A percentile compares a stretch with the other conserved stretches of the same genome.
phyloP scores from a whole-genome alignment of 2,329 filamentous ascomycete genomes.

The Mycosphaerella sp. region DNA sequence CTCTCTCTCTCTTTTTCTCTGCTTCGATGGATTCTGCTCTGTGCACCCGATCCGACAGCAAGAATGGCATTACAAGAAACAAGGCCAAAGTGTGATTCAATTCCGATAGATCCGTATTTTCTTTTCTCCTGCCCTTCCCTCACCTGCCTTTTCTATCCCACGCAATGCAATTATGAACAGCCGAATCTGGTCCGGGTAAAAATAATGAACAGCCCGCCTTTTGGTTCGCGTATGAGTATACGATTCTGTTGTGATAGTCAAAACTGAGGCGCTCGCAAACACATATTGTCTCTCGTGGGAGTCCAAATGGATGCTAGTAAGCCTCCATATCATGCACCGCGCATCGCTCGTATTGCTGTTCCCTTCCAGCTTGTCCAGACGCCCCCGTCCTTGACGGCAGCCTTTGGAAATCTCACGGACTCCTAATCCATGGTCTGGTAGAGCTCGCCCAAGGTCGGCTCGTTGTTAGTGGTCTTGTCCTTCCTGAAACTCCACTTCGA shows the following conservation, averaged over 20 bases:
- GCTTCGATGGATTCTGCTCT: too few species aligned
- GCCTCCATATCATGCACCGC: neutral
- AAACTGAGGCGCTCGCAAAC: conserved; percentile 1
- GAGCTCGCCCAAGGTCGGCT: conserved; percentile 26
- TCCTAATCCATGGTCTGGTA: conserved; percentile 28
- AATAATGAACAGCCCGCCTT: neutral
- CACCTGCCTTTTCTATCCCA: conserved; percentile 11
- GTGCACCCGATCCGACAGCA: too few species aligned
- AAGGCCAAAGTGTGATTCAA: too few species aligned
- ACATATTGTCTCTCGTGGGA: neutral
- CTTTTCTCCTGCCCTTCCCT: neutral
- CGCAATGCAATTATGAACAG: conserved; percentile 19
- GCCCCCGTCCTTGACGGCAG: neutral
- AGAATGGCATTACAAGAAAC: too few species aligned
- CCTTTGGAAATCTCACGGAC: neutral
- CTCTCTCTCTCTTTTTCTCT: too few species aligned
- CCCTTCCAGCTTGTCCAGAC: neutral
- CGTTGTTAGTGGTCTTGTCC: conserved; percentile 22
- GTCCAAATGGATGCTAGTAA: neutral
- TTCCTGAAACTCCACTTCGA: conserved; percentile 26
- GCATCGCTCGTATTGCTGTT: neutral
- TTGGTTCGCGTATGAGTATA: neutral
- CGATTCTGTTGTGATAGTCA: neutral
- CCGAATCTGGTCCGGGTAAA: neutral
- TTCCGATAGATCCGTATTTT: too few species aligned